Base-by-base conservation (phyloP, 192 early-diverging fungal species). In the Backusella macrospora region DNA sequence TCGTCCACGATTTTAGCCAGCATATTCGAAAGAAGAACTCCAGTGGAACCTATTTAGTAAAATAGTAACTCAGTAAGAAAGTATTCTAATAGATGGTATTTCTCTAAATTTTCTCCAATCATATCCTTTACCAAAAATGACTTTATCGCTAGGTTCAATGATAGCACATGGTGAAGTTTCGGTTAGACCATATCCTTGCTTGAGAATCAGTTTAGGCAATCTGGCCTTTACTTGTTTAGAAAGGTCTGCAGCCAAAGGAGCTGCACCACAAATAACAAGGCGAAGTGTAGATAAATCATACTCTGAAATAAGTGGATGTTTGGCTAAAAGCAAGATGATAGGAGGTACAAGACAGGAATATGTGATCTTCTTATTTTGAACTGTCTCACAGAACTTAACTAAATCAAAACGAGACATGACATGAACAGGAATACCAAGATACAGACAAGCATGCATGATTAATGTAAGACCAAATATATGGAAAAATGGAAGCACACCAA, bases 331-430 rank as follows among this genome's bases (percentile, higher is more conserved):
- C 9, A 94, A 21, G 15, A 89, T 76, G 70, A 94, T 89, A 47
- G 92, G 93, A 23, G 94, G 83, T 48, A 99, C 94, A 64, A 99
- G 88, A 72, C 91, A 91, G 9, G 95, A 90, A 40, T 82, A 82
- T 0, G 84, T 81, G 67, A 96, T 86, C 63, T 89, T 85, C 78
- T 92, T 90, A 62, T 80, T 88, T 39, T 83, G 74, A 74, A 99
- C 95, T 79, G 95, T 85, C 64, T 81, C 84, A 43, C 90, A 85
- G 66, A 91, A 92, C 15, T 52, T 66, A 6, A 72, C 73, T 3
- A 91, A 73, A 45, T 88, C 83, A 69, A 92, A 95, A 71, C 85
- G 87, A n/a, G 86, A 82, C 63, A 92, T 75, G 1, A 93, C 84
- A 37, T 91, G 78, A 18, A 85, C 59, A 21, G 86, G 72, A 37